Conservation (phyloP, 1,284 basidiomycete genomes). For the Bjerkandera adusta region DNA sequence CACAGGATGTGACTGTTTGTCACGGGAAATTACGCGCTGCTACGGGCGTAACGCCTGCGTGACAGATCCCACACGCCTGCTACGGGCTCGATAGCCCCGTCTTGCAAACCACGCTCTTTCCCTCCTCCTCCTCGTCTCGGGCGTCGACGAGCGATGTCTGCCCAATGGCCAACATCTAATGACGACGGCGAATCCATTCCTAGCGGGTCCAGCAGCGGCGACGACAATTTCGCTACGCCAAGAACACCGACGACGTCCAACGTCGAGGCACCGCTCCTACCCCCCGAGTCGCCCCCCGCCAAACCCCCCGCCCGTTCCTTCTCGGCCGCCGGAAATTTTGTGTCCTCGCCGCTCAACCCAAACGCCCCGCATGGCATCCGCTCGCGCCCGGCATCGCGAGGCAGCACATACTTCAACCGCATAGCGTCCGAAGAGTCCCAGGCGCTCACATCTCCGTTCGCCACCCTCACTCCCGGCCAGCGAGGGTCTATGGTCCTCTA, state of each 20-base stretch:
- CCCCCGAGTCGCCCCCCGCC: constrained; percentile 22
- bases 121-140: constrained; percentile 16
- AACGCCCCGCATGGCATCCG: constrained; percentile 28
- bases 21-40: neutral
- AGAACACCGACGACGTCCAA: constrained; percentile 26
- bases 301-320: constrained; percentile 32
- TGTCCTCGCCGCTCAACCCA: constrained; percentile 50
- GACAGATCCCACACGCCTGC: neutral
- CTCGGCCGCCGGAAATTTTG: constrained; percentile 30
- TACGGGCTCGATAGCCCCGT: constrained; percentile 6
- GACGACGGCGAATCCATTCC: constrained; percentile 16
- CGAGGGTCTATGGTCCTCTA: constrained; percentile 69
- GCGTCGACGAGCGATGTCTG: constrained; percentile 22
- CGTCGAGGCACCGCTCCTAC: constrained; percentile 29
- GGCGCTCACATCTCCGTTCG: constrained; percentile 32
- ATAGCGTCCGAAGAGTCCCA: constrained; percentile 49
- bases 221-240: constrained; percentile 20
- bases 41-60: neutral
- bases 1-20: constrained; percentile 2
- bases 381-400: constrained; percentile 31
- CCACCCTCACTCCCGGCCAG: constrained; percentile 23
- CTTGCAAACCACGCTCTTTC: constrained; percentile 15
- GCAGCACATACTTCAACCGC: constrained; percentile 36
- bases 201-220: constrained; percentile 24
- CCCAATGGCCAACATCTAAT: constrained; percentile 23